Evolutionary conservation across 2,329 filamentous ascomycete species (phyloP).

Genomic region (Penicillium hesseltinei): DNA sequence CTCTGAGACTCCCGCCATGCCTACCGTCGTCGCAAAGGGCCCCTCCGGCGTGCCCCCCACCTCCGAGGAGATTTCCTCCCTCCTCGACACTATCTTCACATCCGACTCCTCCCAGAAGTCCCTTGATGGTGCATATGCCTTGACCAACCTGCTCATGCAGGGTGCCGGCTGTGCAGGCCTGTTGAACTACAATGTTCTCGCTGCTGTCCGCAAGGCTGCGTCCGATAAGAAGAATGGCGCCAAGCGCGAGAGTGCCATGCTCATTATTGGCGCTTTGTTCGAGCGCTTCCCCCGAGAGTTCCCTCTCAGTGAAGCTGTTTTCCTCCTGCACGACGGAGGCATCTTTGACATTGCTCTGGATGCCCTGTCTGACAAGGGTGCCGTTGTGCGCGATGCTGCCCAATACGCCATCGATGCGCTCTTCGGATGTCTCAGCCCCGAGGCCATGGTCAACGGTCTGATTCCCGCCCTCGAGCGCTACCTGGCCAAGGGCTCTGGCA

Average conservation of each 20-base stretch:
- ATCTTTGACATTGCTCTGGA: constrained; percentile 75
- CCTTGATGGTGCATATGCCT: constrained; percentile 64
- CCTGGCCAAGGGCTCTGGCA: constrained; percentile 78
- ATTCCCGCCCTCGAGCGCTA: constrained; percentile 74
- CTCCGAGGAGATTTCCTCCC: constrained; percentile 62
- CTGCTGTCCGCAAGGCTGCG: constrained; percentile 72
- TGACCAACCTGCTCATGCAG: constrained; percentile 63
- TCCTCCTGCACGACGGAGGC: constrained; percentile 77
- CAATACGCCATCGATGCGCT: constrained; percentile 92
- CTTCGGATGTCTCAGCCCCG: constrained; percentile 73
- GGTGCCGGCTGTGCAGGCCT: constrained; percentile 65
- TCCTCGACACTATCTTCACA: constrained; percentile 67
- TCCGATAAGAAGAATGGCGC: constrained; percentile 89
- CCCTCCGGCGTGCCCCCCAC: constrained; percentile 54
- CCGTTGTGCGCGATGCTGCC: constrained; percentile 83
- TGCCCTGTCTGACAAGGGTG: constrained; percentile 82
- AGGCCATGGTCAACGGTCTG: constrained; percentile 79
- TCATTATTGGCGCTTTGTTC: constrained; percentile 88
- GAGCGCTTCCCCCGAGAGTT: constrained; percentile 81
- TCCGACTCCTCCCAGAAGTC: constrained; percentile 67
- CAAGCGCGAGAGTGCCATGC: constrained; percentile 86
- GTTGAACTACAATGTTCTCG: constrained; percentile 60
- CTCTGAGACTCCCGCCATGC: constrained; percentile 37
- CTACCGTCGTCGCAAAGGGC: constrained; percentile 51
- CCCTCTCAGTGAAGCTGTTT: constrained; percentile 73